Conservation (phyloP, 805 yeast genomes). For the Ogataea trehalophila region DNA sequence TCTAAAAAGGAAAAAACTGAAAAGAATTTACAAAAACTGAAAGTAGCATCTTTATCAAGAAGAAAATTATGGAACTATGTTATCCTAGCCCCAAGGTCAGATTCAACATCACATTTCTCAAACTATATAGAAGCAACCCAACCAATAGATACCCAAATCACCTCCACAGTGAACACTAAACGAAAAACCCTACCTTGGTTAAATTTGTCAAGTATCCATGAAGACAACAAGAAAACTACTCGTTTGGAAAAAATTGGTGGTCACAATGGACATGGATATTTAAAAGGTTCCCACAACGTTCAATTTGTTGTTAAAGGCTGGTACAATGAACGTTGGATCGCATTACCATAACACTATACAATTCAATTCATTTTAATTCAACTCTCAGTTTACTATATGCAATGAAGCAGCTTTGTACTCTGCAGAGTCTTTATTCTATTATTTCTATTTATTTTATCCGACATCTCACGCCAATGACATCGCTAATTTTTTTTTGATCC, state of each 20-base stretch:
- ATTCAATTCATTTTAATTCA: not conserved
- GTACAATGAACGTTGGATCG: conserved; percentile 37
- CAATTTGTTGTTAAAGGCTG: conserved; percentile 44
- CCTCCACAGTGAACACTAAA: not conserved
- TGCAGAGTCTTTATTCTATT: not conserved
- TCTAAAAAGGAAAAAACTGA: not conserved
- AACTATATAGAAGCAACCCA: conserved; percentile 1
- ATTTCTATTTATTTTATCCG: not conserved
- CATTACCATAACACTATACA: not conserved
- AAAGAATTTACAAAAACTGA: conserved; percentile 12
- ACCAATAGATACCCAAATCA: not conserved
- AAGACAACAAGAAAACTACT: not conserved
- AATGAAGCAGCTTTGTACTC: not conserved
- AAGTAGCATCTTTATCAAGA: conserved; percentile 38
- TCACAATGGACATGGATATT: conserved; percentile 9
- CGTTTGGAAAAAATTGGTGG: not conserved
- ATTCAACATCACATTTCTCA: conserved; percentile 13
- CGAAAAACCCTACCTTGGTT: conserved; percentile 13
- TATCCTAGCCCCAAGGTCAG: conserved; percentile 46
- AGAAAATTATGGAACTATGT: conserved; percentile 50
- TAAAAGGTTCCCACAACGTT: conserved; percentile 9
- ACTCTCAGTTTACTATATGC: not conserved
- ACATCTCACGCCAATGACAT: too few relatives aligned
- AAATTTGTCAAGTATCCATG: conserved; percentile 7
- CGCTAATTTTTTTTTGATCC: too few relatives aligned